Base-by-base conservation (phyloP, 208 protist genomes). In the Wallacemonas sp. region DNA sequence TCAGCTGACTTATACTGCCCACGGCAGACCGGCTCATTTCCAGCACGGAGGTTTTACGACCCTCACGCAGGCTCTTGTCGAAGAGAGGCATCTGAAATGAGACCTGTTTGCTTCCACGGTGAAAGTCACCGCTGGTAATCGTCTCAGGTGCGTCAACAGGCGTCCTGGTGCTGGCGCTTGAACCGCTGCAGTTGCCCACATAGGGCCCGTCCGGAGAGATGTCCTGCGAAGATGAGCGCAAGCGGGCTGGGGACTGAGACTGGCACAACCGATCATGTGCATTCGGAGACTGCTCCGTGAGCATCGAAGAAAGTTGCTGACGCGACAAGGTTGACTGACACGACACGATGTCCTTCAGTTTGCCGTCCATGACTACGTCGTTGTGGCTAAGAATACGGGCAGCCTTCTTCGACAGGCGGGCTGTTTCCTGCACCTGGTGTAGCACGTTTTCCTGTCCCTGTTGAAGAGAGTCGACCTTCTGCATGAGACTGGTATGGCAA, bases 341-440 rank as follows among this genome's bases (percentile, higher is more conserved):
- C n/a, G 42, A 2, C 22, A 58, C 28, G 28, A 58, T 58, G 30
- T 58, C 51, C 51, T 58, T 79, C 12, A 80, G 59, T 24, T 72
- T 75, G 27, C 62, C 63, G 56, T 75, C 68, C 58, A 80, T 75
- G 26, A 80, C 54, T 33, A 68, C 67, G 34, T 49, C 54, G 62
- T 75, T 80, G 30, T 69, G 68, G 3, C 65, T 62, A 19, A 54
- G 61, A 31, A 75, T 27, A 2, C 60, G 62, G 0, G 56, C 68
- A 19, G 68, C 2, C 42, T 80, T 80, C 42, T 70, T 65, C 15
- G 72, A 17, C 12, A 62, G 38, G 51, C 51, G 30, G 28, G 17
- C 30, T n/a, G 31, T 22, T 24, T 58, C 51, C n/a, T 58, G 51
- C 28, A 58, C 51, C 28, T 38, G 51, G 5, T 21, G 51, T 4